Evolutionary conservation across 768 basidiomycete genomes (phyloP).

Genomic region (Hygrocybe punicea): DNA sequence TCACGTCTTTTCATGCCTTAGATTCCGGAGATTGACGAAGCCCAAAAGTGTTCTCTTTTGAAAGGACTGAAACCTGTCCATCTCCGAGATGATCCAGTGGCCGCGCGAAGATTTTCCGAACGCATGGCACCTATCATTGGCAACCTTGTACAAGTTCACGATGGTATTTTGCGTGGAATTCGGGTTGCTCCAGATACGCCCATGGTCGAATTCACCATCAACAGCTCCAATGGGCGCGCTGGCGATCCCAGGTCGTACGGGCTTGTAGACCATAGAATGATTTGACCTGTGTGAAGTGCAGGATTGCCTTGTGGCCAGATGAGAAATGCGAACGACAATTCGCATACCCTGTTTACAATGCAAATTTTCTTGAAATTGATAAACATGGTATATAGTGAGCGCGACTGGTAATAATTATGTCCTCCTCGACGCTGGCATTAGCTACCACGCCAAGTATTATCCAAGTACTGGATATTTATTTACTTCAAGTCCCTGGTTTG

Average conservation of each 20-base stretch:
- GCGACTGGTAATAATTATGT: no score
- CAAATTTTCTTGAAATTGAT: no score
- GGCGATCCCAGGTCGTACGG: not conserved
- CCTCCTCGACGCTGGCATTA: no score
- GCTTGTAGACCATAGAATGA: not conserved
- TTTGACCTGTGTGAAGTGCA: not conserved
- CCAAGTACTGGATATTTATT: no score
- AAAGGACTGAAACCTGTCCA: slow-evolving; percentile 44
- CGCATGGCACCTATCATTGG: slow-evolving; percentile 48
- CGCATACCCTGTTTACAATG: no score
- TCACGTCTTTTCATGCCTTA: not conserved
- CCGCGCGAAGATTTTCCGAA: slow-evolving; percentile 36
- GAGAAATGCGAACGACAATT: no score
- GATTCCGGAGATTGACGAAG: not conserved
- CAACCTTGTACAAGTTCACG: slow-evolving; percentile 43
- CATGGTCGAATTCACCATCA: not conserved
- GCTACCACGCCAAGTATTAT: no score
- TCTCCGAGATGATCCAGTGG: slow-evolving; percentile 38
- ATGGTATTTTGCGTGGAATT: slow-evolving; percentile 5
- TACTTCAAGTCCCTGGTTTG: no score
- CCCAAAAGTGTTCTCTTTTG: slow-evolving; percentile 42
- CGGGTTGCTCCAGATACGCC: slow-evolving; percentile 2
- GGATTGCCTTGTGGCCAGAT: no score
- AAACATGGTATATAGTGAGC: no score
- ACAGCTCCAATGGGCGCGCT: slow-evolving; percentile 1